Conservation (phyloP, 2,329 filamentous ascomycete species). For the Diplodia mutila region DNA sequence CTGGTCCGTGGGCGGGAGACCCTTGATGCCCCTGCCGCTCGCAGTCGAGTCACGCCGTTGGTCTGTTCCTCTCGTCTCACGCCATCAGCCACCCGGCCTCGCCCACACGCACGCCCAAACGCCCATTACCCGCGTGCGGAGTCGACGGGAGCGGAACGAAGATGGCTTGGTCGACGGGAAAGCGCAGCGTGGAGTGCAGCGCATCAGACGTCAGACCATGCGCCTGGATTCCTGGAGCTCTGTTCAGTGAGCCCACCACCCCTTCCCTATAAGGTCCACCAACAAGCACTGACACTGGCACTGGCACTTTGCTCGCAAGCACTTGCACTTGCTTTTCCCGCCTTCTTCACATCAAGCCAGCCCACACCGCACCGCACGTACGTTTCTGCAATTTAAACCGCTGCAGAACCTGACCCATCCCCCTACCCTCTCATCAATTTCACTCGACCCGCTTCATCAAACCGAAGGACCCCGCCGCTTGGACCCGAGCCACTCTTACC, state of each 20-base stretch:
- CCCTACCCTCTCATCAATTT: neutral
- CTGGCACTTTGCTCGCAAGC: neutral
- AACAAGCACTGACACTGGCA: neutral
- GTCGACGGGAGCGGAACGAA: conserved; percentile 8
- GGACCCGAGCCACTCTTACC: neutral
- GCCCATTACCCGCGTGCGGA: conserved; percentile 11
- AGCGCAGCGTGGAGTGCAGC: conserved; percentile 23
- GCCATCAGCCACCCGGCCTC: conserved; percentile 2
- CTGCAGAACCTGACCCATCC: too few relatives aligned
- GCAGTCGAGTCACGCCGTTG: conserved; percentile 2
- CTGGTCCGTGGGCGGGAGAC: neutral
- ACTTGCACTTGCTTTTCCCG: neutral
- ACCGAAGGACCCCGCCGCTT: neutral
- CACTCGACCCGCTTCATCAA: neutral
- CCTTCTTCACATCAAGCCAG: neutral
- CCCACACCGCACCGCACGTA: neutral
- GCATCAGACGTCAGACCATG: conserved; percentile 19
- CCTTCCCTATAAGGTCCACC: neutral
- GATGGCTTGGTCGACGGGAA: conserved; percentile 17
- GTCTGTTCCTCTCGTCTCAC: conserved; percentile 1
- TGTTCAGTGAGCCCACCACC: neutral
- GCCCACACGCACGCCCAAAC: neutral
- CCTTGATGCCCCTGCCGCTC: neutral
- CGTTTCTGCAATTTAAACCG: neutral
- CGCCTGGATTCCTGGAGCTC: neutral